Percentiles rank a stretch among this genome's conserved stretches.
phyloP scores from a whole-genome alignment of 2,329 filamentous ascomycete genomes.

The Zasmidium angulare region DNA sequence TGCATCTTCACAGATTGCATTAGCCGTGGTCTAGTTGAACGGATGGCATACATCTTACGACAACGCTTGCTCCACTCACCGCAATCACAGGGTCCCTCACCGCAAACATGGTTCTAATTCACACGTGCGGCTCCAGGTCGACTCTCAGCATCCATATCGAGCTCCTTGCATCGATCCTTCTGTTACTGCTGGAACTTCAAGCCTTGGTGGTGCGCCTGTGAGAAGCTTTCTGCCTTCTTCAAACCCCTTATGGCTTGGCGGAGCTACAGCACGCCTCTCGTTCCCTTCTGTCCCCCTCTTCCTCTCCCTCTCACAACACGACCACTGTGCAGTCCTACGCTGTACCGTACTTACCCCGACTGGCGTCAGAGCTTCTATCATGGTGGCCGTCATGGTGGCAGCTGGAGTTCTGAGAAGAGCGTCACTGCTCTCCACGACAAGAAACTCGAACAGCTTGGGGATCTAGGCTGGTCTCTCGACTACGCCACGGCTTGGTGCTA shows the following conservation, averaged over 20 bases:
- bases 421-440: conserved; percentile 22
- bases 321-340: not conserved
- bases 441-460: conserved; percentile 24
- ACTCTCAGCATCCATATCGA: not conserved
- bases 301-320: not conserved
- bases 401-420: conserved; percentile 3
- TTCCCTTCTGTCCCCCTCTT: not conserved
- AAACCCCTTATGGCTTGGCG: not conserved
- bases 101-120: not conserved
- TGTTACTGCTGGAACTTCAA: not conserved
- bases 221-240: not conserved
- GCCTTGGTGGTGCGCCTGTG: not conserved
- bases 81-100: not conserved
- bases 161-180: conserved; percentile 5
- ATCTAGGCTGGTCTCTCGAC: conserved; percentile 42
- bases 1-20: not conserved
- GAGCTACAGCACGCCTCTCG: not conserved
- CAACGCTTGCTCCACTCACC: not conserved
- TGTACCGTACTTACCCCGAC: not conserved
- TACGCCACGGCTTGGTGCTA: conserved; percentile 44
- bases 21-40: not conserved
- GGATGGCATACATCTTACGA: not conserved
- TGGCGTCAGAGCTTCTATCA: not conserved
- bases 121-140: not conserved
- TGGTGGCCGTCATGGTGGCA: not conserved